A percentile compares a stretch with the other conserved stretches of the same genome.
phyloP scores from a whole-genome alignment of 2,329 filamentous ascomycete species.

The Trichoderma atroviride region DNA sequence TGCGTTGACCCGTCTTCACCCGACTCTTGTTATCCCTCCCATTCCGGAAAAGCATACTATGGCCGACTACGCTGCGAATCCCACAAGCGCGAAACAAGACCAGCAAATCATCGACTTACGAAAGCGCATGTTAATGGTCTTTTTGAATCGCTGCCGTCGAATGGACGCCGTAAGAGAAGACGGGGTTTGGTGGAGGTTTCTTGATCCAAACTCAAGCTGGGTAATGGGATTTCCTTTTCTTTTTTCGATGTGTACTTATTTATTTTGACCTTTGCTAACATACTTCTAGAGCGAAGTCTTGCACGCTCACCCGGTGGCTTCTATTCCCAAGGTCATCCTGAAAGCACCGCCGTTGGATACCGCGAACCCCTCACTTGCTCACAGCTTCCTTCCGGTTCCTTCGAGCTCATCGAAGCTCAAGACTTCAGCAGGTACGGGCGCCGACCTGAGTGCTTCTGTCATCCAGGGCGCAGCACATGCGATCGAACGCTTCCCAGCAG shows the following conservation, averaged over 20 bases:
- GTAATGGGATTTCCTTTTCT: slow-evolving; percentile 51
- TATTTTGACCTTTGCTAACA: slow-evolving; percentile 30
- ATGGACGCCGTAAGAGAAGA: slow-evolving; percentile 93
- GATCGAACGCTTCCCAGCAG: slow-evolving; percentile 80
- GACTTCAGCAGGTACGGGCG: slow-evolving; percentile 48
- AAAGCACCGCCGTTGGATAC: slow-evolving; percentile 95
- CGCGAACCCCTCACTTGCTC: slow-evolving; percentile 86
- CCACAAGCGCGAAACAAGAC: slow-evolving; percentile 97
- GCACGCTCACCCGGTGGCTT: slow-evolving; percentile 84
- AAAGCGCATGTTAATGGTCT: slow-evolving; percentile 96
- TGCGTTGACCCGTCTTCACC: slow-evolving; percentile 87
- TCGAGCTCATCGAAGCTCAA: slow-evolving; percentile 84
- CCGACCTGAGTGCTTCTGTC: slow-evolving; percentile 42
- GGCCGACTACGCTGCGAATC: slow-evolving; percentile 97
- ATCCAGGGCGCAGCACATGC: slow-evolving; percentile 56
- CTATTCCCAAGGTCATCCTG: slow-evolving; percentile 89
- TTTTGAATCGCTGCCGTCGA: slow-evolving; percentile 86
- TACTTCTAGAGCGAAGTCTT: slow-evolving; percentile 80
- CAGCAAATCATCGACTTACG: slow-evolving; percentile 93
- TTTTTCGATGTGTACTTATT: too few relatives aligned
- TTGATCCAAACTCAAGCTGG: slow-evolving; percentile 99
- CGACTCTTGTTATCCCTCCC: slow-evolving; percentile 91
- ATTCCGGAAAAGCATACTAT: slow-evolving; percentile 99
- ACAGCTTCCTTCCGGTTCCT: slow-evolving; percentile 85
- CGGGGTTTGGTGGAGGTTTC: slow-evolving; percentile 95